phyloP scores from a whole-genome alignment of 2,329 filamentous ascomycete species.

The Pseudopithomyces chartarum region DNA sequence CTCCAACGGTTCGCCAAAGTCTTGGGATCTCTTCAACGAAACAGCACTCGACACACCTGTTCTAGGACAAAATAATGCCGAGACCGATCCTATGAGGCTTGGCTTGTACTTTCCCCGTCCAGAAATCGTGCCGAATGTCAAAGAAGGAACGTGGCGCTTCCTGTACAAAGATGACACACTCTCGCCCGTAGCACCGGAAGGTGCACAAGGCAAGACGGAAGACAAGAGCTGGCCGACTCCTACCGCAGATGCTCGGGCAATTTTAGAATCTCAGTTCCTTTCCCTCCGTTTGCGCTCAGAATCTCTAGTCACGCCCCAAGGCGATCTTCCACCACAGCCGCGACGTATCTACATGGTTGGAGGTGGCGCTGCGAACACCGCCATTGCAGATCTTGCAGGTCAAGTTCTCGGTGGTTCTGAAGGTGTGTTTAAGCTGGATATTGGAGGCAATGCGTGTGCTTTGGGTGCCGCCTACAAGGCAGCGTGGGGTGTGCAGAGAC shows the following conservation, averaged over 20 bases:
- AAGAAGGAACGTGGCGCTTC: conserved; percentile 85
- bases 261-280: conserved; percentile 93
- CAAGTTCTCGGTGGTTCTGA: conserved; percentile 88
- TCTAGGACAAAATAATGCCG: conserved; percentile 62
- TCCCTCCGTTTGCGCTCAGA: conserved; percentile 86
- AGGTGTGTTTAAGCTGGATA: conserved; percentile 90
- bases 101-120: conserved; percentile 95
- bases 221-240: conserved; percentile 57
- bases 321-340: conserved; percentile 76
- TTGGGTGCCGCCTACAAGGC: conserved; percentile 95
- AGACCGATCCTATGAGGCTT: conserved; percentile 70
- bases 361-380: conserved; percentile 85
- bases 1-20: conserved; percentile 49
- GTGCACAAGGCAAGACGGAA: conserved; percentile 49
- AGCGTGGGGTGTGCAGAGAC: conserved; percentile 83
- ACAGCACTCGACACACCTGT: conserved; percentile 70
- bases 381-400: conserved; percentile 83
- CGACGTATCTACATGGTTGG: conserved; percentile 92
- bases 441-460: conserved; percentile 94
- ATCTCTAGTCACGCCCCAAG: conserved; percentile 67
- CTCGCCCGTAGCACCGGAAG: conserved; percentile 47
- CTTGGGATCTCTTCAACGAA: conserved; percentile 83
- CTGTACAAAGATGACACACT: conserved; percentile 60
- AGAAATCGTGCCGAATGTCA: conserved; percentile 93
- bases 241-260: conserved; percentile 75